These are phyloP conservation scores for Comarum palustre DNA, from an alignment of 306 rosid species.

Conservation along the genomic window DNA sequence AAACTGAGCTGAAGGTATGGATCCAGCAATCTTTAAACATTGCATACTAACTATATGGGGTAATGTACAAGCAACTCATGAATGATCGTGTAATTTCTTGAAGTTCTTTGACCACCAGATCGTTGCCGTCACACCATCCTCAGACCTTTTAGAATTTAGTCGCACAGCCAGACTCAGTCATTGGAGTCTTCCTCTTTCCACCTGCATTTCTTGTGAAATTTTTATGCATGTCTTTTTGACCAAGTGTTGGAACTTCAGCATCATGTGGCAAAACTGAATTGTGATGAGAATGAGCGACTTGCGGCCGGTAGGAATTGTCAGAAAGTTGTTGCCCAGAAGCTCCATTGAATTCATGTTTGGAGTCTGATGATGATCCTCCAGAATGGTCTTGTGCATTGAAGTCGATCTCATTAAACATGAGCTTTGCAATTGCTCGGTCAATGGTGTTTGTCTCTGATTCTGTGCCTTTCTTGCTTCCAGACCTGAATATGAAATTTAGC, in stretches of 20 bases:
- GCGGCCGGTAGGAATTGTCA: slow-evolving; percentile 7
- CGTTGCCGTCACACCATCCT: neutral
- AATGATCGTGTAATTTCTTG: neutral
- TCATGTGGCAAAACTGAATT: slow-evolving; percentile 15
- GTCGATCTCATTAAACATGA: slow-evolving; percentile 65
- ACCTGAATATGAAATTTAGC: slow-evolving; percentile 36
- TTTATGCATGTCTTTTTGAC: neutral
- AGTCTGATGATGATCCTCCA: slow-evolving; percentile 24
- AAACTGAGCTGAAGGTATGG: slow-evolving; percentile 27
- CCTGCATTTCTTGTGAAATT: slow-evolving; percentile 20
- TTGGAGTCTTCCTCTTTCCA: slow-evolving; percentile 26
- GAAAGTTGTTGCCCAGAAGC: slow-evolving; percentile 4
- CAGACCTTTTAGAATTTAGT: slow-evolving; percentile 14
- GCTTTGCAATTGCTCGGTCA: slow-evolving; percentile 82
- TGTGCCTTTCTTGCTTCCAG: slow-evolving; percentile 30
- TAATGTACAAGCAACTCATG: slow-evolving; percentile 10
- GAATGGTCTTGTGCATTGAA: slow-evolving; percentile 31
- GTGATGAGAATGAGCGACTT: slow-evolving; percentile 1
- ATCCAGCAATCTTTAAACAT: slow-evolving; percentile 12
- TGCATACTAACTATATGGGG: slow-evolving; percentile 18
- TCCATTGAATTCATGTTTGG: slow-evolving; percentile 22
- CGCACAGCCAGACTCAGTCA: slow-evolving; percentile 33
- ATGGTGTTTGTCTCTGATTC: slow-evolving; percentile 66
- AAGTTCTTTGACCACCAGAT: neutral
- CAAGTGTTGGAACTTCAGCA: slow-evolving; percentile 44